phyloP scores from a whole-genome alignment of 2,329 filamentous ascomycete species.

The Anthostomella pinea region DNA sequence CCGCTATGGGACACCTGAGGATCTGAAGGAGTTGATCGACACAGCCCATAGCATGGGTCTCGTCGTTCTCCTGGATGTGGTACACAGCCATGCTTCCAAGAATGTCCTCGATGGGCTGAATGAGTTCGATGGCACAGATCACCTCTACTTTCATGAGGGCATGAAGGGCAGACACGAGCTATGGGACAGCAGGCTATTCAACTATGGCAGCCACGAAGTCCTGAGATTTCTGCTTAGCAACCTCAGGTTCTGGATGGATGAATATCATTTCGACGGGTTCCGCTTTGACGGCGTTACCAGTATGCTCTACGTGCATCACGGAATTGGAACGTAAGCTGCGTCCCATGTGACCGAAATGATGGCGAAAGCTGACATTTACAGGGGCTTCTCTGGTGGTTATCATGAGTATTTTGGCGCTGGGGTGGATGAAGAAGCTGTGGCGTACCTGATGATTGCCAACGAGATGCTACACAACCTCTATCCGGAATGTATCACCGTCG shows the following conservation, averaged over 20 bases:
- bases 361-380: conserved; percentile 38
- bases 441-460: conserved; percentile 95
- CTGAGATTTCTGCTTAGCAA: conserved; percentile 95
- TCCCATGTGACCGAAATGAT: not conserved
- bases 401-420: conserved; percentile 92
- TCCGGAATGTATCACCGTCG: conserved; percentile 83
- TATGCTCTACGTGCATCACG: conserved; percentile 95
- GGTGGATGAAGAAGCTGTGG: conserved; percentile 90
- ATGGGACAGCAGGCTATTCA: conserved; percentile 96
- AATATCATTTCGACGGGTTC: conserved; percentile 95
- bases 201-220: conserved; percentile 93
- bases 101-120: conserved; percentile 95
- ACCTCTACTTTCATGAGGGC: conserved; percentile 93
- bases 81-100: conserved; percentile 97
- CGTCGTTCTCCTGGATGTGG: conserved; percentile 87
- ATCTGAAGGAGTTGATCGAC: conserved; percentile 94
- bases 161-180: conserved; percentile 81
- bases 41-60: conserved; percentile 90
- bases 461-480: conserved; percentile 92
- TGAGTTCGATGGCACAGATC: conserved; percentile 91
- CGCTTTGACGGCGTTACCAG: conserved; percentile 97
- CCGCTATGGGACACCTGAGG: conserved; percentile 88
- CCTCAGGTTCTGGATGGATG: conserved; percentile 97
- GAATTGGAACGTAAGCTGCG: conserved; percentile 81
- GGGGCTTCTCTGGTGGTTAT: conserved; percentile 94